Evolutionary conservation across 768 basidiomycete genomes (phyloP), one percentile per base, ranked within the genome.

Genomic region (Mycena amicta): DNA sequence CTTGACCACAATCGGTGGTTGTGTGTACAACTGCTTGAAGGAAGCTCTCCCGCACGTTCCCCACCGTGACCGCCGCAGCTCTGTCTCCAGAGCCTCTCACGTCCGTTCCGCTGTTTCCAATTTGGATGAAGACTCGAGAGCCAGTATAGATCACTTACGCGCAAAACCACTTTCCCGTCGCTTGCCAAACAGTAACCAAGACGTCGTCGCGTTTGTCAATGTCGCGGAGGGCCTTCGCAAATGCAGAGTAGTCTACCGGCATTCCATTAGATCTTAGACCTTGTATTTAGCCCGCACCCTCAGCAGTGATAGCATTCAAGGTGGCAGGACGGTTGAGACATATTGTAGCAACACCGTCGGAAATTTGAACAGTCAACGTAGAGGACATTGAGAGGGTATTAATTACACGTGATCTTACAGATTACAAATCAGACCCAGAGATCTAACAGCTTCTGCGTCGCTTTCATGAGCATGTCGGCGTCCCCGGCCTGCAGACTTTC

Each of bases 91-190:
- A 39, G 25, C 56, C 66, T 64, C 76, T 81, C 15, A 87, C 83
- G 64, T 85, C 74, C 3, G 87, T 87, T 3, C 87, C 88, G 20
- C 88, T 89, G 61, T 31, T 28, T 23, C n/a, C n/a, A n/a, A n/a
- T n/a, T n/a, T n/a, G n/a, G n/a, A n/a, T n/a, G n/a, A n/a, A n/a
- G n/a, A n/a, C 30, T 27, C 4, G 31, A 59, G 29, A 53, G 13
- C 57, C 16, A 31, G 28, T 23, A 30, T 12, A 23, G 49, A 50
- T 3, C 18, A 72, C 86, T 66, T 67, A 89, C 88, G 88, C 81
- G 74, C 86, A 90, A 70, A 90, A 89, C 87, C 87, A 89, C 60
- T 76, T 81, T 2, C 88, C 88, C 30, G 76, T 85, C 11, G 85
- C 88, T 77, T 88, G 88, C 82, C 85, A 83, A 8, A 90, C 72